Evolutionary conservation across 176 grass and related monocot species (phyloP), one percentile per base, ranked within the genome.

Genomic region (Calamus simplicifolius): DNA sequence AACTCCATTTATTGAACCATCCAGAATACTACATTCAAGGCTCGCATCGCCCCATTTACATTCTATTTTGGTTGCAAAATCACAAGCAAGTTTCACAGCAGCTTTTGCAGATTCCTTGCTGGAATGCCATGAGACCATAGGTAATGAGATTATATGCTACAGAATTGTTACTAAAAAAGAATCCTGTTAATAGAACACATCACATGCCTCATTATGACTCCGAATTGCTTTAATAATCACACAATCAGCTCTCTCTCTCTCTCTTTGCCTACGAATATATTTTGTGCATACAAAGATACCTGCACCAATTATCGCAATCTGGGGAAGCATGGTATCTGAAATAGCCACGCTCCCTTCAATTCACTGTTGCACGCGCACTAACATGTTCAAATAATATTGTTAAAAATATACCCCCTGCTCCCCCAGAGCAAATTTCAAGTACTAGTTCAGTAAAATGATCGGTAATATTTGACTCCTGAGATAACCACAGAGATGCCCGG

Each of bases 251-350:
- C n/a, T n/a, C 57, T 69, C 91, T 77, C 68, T 97, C 92, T 48
- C 83, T 80, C n/a, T n/a, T 64, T 91, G 77, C 75, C 92, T 81
- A 64, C 81, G 87, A 68, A 91, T 85, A 69, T 91, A 97, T 68
- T 91, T 87, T 10, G 92, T 97, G 19, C 92, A 83, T 2, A 62
- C 92, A 52, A 97, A 97, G 84, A 80, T 88, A 25, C 87, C 87
- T 21, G 87, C 92, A 21, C 87, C 92, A 59, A 85, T 18, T 65
- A 97, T 59, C 12, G 92, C 87, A 64, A 97, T 91, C 53, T 64
- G 68, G 18, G 87, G 92, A 27, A 77, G 81, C 35, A 16, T 38
- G 2, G 16, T 3, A 59, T 69, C 72, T 27, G 64, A 51, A 54
- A 48, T 50, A 61, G 56, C 58, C 70, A 80, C 74, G 29, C 30